Percentiles rank a stretch among this genome's conserved stretches.
phyloP scores from a whole-genome alignment of 1,284 basidiomycete species.

The Ceratobasidium sp. region DNA sequence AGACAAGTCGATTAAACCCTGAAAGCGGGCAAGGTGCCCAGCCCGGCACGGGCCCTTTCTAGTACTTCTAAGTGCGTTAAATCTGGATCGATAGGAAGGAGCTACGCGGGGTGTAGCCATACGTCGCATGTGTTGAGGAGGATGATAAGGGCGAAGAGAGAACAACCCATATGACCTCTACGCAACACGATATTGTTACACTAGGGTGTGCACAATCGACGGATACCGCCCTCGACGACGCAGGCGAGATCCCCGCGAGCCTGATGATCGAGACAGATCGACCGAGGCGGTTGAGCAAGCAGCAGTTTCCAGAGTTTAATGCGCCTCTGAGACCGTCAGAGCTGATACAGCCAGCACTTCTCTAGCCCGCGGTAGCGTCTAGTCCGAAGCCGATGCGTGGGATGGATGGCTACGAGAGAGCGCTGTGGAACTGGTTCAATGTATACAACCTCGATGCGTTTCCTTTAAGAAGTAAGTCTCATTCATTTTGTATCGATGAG shows the following conservation, averaged over 20 bases:
- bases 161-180: slow-evolving; percentile 22
- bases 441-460: slow-evolving; percentile 96
- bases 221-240: slow-evolving; percentile 64
- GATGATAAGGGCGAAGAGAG: slow-evolving; percentile 50
- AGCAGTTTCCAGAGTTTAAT: slow-evolving; percentile 30
- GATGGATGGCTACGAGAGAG: slow-evolving; percentile 86
- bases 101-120: slow-evolving; percentile 72
- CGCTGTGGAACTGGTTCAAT: slow-evolving; percentile 99
- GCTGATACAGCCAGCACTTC: slow-evolving; percentile 54
- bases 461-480: slow-evolving; percentile 81
- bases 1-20: too few species aligned
- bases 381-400: slow-evolving; percentile 68
- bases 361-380: slow-evolving; percentile 50
- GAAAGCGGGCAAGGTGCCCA: slow-evolving; percentile 46
- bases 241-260: slow-evolving; percentile 81
- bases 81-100: slow-evolving; percentile 80
- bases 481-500: neutral
- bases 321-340: slow-evolving; percentile 76
- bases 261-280: slow-evolving; percentile 78
- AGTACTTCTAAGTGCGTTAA: slow-evolving; percentile 80
- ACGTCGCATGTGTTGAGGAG: slow-evolving; percentile 45
- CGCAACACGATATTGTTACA: slow-evolving; percentile 15
- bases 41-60: too few species aligned
- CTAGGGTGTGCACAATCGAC: slow-evolving; percentile 24
- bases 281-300: slow-evolving; percentile 29